Percentiles rank a stretch among this genome's conserved stretches.
These are phyloP conservation scores for Psidium friedrichsthalianum DNA, from an alignment of 345 rosid genomes.

Conservation along the genomic window DNA sequence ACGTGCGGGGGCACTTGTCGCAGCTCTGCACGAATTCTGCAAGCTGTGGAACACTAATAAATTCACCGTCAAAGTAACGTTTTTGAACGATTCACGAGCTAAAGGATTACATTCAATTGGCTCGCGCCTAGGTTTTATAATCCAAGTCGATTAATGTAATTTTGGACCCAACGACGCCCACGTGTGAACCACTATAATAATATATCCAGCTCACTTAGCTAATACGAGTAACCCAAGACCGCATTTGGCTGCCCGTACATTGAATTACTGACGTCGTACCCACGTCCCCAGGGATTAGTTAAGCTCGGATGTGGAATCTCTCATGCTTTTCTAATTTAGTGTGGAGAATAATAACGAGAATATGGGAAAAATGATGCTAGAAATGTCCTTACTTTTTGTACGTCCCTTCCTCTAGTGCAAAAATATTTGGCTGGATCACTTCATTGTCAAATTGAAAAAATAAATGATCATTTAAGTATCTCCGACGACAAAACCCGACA, in stretches of 20 bases:
- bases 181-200: background rate
- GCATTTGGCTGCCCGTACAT: background rate
- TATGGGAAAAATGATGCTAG: fast-evolving
- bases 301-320: background rate
- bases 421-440: background rate
- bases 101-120: background rate
- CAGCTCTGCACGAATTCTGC: too few species aligned
- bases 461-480: background rate
- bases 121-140: background rate
- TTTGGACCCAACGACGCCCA: background rate
- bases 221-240: background rate
- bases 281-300: background rate
- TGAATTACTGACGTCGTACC: background rate
- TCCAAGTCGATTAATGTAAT: background rate
- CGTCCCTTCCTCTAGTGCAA: fast-evolving
- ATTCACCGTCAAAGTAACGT: background rate
- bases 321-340: background rate
- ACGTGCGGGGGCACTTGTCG: background rate
- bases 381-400: too few species aligned
- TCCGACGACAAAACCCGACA: fast-evolving
- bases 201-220: background rate
- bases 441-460: fast-evolving
- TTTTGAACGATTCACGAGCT: background rate
- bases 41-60: background rate
- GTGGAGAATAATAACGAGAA: background rate